Evolutionary conservation across 345 rosid species (phyloP).

Genomic region (Chamaenerion angustifolium): DNA sequence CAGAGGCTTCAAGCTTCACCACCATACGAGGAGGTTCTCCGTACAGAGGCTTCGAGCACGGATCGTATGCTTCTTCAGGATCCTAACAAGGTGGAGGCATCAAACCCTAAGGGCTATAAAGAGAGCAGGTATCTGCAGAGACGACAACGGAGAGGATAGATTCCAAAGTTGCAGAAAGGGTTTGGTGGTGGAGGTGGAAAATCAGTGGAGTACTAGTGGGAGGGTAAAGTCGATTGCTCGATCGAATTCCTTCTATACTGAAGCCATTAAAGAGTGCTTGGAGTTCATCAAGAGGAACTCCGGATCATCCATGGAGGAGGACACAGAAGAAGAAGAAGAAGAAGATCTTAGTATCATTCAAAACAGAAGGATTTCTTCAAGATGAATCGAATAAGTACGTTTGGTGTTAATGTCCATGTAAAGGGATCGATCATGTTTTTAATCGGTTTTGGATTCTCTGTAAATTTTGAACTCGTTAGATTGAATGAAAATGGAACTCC

Average conservation of each 20-base stretch:
- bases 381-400: no score
- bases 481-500: no score
- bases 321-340: not conserved
- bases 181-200: no score
- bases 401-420: no score
- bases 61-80: conserved; percentile 7
- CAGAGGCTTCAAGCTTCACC: conserved; percentile 11
- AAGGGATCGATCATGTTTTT: no score
- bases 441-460: no score
- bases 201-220: not conserved
- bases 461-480: no score
- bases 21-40: conserved; percentile 7
- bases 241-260: conserved; percentile 16
- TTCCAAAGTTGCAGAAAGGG: not conserved
- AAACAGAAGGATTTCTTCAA: no score
- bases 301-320: not conserved
- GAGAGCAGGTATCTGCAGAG: conserved; percentile 1
- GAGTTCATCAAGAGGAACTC: conserved; percentile 17
- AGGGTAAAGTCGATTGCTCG: conserved; percentile 3
- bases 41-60: conserved; percentile 8
- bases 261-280: conserved; percentile 17
- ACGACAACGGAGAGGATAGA: not conserved
- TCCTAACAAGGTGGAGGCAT: conserved; percentile 4
- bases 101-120: conserved; percentile 2
- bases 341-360: no score